Base-by-base conservation (phyloP, 768 basidiomycete genomes). In the Saitozyma podzolica region DNA sequence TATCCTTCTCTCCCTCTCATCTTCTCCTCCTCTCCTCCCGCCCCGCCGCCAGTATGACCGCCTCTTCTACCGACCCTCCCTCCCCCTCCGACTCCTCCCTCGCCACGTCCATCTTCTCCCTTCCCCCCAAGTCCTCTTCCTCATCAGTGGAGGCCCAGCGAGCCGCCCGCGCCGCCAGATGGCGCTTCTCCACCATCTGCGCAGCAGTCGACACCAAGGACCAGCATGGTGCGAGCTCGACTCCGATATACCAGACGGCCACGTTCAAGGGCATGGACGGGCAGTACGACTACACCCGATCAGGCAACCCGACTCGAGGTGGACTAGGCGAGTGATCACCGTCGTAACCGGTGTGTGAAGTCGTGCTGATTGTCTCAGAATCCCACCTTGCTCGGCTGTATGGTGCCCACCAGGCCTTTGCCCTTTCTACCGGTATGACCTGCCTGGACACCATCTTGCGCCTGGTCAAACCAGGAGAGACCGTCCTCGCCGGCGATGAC, bases 311-410 rank as follows among this genome's bases (percentile, higher is more conserved):
- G 3, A 99, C 96, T 8, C 84, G 96, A 77, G 92, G 87, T 55
- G 92, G 96, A 80, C 86, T 99, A 62, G 91, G 95, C 96, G 66
- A 62, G 85, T 79, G n/a, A 57, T 17, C 11, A 13, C 8, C 6
- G 41, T 49, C 14, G 45, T 47, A 47, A 17, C 13, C 45, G 6
- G n/a, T 11, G 45, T 47, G n/a, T 47, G 13, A 17, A 8, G 9
- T 37, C 3, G 16, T 45, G 39, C 57, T 58, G 43, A 52, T 11
- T 29, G 13, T 42, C 13, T 50, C 77, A 98, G 96, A 98, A 79
- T 91, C 97, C 69, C 96, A 98, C 78, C 84, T 99, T 52, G 95
- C 95, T 61, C 92, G 97, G 83, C 92, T 99, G 72, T 96, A 94
- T 41, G 91, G 90, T 39, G 92, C 94, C 7, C 83, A 83, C 6